phyloP scores from a whole-genome alignment of 2,329 filamentous ascomycete species.

The Colletotrichum plurivorum region DNA sequence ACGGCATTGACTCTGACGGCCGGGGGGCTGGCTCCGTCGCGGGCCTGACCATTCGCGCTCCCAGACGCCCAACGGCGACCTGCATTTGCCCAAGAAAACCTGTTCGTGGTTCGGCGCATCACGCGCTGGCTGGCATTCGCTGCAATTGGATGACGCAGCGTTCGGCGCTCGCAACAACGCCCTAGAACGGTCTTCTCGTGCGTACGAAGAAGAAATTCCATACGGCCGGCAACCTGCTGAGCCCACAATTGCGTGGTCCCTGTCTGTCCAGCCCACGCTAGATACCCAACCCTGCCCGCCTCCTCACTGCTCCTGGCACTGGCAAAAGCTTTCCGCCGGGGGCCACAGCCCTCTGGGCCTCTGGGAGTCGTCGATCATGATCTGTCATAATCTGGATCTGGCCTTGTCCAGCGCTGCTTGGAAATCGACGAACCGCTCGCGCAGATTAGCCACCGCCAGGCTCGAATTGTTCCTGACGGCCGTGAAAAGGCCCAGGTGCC shows the following conservation, averaged over 20 bases:
- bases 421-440: background rate
- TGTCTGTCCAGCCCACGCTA: conserved; percentile 15
- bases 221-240: conserved; percentile 37
- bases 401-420: conserved; percentile 5
- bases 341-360: conserved; percentile 17
- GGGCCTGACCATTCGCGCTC: conserved; percentile 26
- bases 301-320: conserved; percentile 21
- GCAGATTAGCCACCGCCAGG: too few species aligned
- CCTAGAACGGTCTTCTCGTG: conserved; percentile 13
- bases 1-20: conserved; percentile 28
- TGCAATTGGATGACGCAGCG: conserved; percentile 19
- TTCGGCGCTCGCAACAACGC: conserved; percentile 22
- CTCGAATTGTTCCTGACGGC: too few species aligned
- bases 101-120: background rate
- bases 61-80: conserved; percentile 7
- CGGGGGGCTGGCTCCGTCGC: conserved; percentile 27
- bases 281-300: conserved; percentile 20
- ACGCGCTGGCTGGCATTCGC: conserved; percentile 6
- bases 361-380: conserved; percentile 37
- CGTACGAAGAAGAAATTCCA: conserved; percentile 28
- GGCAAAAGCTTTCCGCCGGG: conserved; percentile 22
- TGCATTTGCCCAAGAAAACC: conserved; percentile 17
- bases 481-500: too few species aligned
- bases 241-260: conserved; percentile 30
- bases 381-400: conserved; percentile 42